Evolutionary conservation across 179 eudicot genomes (phyloP).

Genomic region (Actinidia arguta): DNA sequence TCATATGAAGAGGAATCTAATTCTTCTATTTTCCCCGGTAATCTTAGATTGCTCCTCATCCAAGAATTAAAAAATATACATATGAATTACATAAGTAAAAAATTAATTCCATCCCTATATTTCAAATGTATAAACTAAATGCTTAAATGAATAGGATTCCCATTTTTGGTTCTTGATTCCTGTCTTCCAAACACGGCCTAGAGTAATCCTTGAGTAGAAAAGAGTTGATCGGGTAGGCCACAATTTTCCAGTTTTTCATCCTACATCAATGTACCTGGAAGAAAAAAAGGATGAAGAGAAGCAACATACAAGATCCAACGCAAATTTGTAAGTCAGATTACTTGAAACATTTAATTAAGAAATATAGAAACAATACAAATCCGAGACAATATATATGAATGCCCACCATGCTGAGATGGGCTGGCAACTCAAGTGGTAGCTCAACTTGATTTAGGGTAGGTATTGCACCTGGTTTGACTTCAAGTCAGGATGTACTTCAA

Average conservation of each 20-base stretch:
- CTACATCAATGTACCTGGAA: constrained; percentile 46
- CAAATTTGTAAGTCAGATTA: constrained; percentile 14
- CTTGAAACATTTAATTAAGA: not conserved
- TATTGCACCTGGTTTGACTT: constrained; percentile 54
- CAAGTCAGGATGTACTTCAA: constrained; percentile 96
- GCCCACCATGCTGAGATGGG: constrained; percentile 72
- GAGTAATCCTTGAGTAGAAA: constrained; percentile 39
- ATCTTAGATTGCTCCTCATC: too few relatives aligned
- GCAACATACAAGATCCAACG: constrained; percentile 53
- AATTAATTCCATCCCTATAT: too few relatives aligned
- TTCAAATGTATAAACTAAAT: too few relatives aligned
- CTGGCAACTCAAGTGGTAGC: constrained; percentile 67
- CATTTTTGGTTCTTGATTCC: too few relatives aligned
- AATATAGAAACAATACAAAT: constrained; percentile 39
- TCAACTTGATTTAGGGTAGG: constrained; percentile 72
- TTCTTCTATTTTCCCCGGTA: too few relatives aligned
- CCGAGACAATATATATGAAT: constrained; percentile 67
- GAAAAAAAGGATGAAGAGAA: too few relatives aligned
- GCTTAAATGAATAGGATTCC: too few relatives aligned
- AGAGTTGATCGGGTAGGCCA: constrained; percentile 78
- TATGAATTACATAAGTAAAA: too few relatives aligned
- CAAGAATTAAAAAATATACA: too few relatives aligned
- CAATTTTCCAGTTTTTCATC: constrained; percentile 75
- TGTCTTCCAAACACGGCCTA: too few relatives aligned
- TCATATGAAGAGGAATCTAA: too few relatives aligned